These are phyloP conservation scores for Forsythia suspensa DNA, from an alignment of 257 asterid genomes.

Conservation along the genomic window DNA sequence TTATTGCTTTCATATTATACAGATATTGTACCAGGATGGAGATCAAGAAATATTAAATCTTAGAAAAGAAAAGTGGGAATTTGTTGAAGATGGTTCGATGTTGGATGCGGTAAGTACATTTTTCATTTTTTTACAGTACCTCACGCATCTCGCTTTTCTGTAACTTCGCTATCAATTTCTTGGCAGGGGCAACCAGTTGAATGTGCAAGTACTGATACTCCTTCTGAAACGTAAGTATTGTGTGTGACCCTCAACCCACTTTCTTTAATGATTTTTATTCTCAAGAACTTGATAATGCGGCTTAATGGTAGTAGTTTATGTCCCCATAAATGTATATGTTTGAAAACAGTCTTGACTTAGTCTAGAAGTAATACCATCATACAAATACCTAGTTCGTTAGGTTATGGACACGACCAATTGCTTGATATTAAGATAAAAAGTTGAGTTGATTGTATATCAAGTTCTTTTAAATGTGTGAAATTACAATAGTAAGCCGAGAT, in stretches of 20 bases:
- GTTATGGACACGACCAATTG: neutral
- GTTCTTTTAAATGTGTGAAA: neutral
- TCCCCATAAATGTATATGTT: neutral
- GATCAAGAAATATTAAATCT: constrained; percentile 74
- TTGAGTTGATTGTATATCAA: neutral
- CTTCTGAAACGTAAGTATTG: constrained; percentile 64
- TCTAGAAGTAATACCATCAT: neutral
- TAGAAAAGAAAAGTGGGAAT: constrained; percentile 52
- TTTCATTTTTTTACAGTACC: constrained; percentile 21
- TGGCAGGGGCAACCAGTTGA: constrained; percentile 61
- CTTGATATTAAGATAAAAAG: neutral
- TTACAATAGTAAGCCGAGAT: neutral
- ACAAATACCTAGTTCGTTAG: neutral
- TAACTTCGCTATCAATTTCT: constrained; percentile 5
- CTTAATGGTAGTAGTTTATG: neutral
- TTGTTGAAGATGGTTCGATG: constrained; percentile 45
- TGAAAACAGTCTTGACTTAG: neutral
- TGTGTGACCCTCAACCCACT: neutral
- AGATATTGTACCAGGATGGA: constrained; percentile 82
- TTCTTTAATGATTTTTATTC: neutral
- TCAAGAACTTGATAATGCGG: neutral
- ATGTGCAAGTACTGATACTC: constrained; percentile 55
- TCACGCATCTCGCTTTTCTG: neutral
- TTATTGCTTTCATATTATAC: constrained; percentile 22
- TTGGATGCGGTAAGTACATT: constrained; percentile 51